Conservation (phyloP, 768 basidiomycete species). For the Boletus vinaceobasis region DNA sequence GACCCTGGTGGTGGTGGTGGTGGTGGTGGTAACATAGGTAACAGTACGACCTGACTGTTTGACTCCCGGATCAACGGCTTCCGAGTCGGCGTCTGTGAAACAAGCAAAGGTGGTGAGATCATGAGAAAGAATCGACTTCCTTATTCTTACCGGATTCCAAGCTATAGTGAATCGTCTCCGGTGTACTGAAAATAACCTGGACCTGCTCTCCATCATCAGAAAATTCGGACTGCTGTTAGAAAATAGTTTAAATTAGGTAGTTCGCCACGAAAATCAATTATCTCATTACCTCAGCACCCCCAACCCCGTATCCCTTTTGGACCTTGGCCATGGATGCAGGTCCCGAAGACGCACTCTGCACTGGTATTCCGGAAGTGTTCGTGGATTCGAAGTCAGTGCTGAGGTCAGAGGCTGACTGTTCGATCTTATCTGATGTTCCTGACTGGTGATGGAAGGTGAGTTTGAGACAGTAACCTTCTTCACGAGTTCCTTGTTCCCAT, state of each 20-base stretch:
- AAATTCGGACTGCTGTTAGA: not conserved
- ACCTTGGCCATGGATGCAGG: not conserved
- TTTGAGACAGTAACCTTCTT: not conserved
- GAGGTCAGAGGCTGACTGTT: not conserved
- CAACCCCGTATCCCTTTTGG: not conserved
- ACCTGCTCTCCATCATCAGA: too few relatives aligned
- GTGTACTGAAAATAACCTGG: not conserved
- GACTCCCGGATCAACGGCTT: not conserved
- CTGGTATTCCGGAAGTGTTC: not conserved
- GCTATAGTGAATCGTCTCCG: not conserved
- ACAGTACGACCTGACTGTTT: not conserved
- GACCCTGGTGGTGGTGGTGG: not conserved
- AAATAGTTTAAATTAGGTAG: not conserved
- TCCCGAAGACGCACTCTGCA: not conserved
- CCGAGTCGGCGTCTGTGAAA: not conserved
- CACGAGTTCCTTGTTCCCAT: not conserved
- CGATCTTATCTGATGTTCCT: not conserved
- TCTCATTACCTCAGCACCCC: not conserved
- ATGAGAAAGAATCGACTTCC: not conserved
- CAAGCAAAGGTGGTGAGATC: not conserved
- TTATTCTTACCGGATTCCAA: not conserved
- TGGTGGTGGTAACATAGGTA: not conserved
- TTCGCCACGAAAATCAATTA: not conserved
- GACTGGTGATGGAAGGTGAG: not conserved
- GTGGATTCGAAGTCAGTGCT: not conserved